These are phyloP conservation scores for Vaccinium darrowii DNA, from an alignment of 148 eudicot species.

Conservation along the genomic window DNA sequence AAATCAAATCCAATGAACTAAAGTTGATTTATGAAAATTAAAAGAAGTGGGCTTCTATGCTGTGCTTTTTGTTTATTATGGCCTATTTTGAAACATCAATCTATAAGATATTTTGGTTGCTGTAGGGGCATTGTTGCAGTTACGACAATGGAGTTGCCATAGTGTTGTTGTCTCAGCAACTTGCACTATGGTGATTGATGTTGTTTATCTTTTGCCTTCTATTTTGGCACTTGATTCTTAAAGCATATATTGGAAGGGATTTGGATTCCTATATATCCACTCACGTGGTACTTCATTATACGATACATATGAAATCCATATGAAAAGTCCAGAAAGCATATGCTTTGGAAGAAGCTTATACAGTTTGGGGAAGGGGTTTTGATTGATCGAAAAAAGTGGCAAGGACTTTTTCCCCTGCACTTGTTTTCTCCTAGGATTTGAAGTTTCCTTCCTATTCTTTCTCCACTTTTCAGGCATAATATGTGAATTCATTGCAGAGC, in stretches of 20 bases:
- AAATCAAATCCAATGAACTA: background rate
- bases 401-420: too few relatives aligned
- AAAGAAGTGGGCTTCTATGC: background rate
- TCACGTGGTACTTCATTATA: too few relatives aligned
- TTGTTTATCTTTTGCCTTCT: background rate
- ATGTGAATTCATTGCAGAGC: constrained; percentile 35
- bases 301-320: too few relatives aligned
- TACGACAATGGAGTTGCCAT: background rate
- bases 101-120: too few relatives aligned
- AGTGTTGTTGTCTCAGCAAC: background rate
- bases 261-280: too few relatives aligned
- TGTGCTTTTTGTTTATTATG: background rate
- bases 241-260: background rate
- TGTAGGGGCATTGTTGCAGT: background rate
- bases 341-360: too few relatives aligned
- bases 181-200: background rate
- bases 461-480: background rate
- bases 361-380: too few relatives aligned
- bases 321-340: too few relatives aligned
- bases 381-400: too few relatives aligned
- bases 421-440: too few relatives aligned
- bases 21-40: background rate
- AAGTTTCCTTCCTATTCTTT: background rate
- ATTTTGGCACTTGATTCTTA: background rate
- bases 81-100: too few relatives aligned